Conservation (phyloP, 768 basidiomycete species). For the Termitomyces sp. region DNA sequence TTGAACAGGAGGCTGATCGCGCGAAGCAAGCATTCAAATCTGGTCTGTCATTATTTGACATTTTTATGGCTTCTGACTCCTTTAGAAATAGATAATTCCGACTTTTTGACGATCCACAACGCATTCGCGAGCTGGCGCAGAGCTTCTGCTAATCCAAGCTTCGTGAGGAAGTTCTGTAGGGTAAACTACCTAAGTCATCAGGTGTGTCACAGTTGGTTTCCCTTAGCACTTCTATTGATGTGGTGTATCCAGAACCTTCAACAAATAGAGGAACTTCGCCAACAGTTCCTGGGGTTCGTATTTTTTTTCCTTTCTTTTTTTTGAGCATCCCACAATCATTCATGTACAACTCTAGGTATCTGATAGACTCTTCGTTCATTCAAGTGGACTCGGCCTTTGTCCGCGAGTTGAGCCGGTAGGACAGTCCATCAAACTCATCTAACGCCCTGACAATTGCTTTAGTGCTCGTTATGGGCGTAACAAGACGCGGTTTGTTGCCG, state of each 20-base stretch:
- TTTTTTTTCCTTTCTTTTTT: too few relatives aligned
- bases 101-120: conserved; percentile 91
- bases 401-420: conserved; percentile 67
- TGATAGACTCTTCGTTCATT: conserved; percentile 88
- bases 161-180: conserved; percentile 75
- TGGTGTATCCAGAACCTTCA: conserved; percentile 66
- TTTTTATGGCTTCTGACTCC: conserved; percentile 1
- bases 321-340: conserved; percentile 7
- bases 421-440: conserved; percentile 12
- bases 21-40: conserved; percentile 78
- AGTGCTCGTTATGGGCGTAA: conserved; percentile 73
- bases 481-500: conserved; percentile 69
- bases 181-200: conserved; percentile 82
- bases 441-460: conserved; percentile 5
- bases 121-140: conserved; percentile 87
- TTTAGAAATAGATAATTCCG: conserved; percentile 71
- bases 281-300: conserved; percentile 74
- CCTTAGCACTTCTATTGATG: background rate
- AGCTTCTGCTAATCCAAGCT: conserved; percentile 60
- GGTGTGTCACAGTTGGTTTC: conserved; percentile 35
- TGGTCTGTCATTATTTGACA: conserved; percentile 42
- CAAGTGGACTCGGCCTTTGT: conserved; percentile 62
- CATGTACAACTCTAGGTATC: conserved; percentile 49
- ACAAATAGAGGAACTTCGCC: conserved; percentile 94
- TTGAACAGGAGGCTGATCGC: conserved; percentile 82